Evolutionary conservation across 768 basidiomycete species (phyloP).

Genomic region (Mycena rebaudengoi): DNA sequence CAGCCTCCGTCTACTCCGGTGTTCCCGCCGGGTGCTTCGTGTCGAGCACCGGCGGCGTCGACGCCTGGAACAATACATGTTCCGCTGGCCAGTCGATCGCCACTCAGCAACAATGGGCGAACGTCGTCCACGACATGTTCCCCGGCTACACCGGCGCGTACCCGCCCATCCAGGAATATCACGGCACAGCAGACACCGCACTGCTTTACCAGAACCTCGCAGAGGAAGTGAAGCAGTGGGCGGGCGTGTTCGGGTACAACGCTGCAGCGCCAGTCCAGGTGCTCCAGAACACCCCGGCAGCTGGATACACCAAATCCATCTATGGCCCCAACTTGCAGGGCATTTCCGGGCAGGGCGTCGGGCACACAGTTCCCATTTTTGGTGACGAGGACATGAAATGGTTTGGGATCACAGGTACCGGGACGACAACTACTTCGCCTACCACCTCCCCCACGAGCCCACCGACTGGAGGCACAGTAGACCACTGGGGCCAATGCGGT

Average conservation of each 20-base stretch:
- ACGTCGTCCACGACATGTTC: conserved; percentile 53
- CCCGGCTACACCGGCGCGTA: conserved; percentile 61
- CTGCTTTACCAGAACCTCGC: conserved; percentile 59
- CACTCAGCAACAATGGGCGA: conserved; percentile 58
- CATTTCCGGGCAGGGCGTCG: conserved; percentile 54
- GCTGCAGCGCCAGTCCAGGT: conserved; percentile 45
- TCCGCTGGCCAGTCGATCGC: conserved; percentile 51
- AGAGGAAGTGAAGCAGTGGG: conserved; percentile 65
- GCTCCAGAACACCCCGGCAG: conserved; percentile 47
- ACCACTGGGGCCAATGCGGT: background rate
- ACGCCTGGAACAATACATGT: conserved; percentile 57
- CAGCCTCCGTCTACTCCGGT: conserved; percentile 58
- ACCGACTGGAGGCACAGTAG: background rate
- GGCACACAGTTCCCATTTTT: conserved; percentile 60
- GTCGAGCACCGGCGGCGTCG: conserved; percentile 42
- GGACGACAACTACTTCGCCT: background rate
- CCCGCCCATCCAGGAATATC: conserved; percentile 63
- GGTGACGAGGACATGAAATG: conserved; percentile 54
- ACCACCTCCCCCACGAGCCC: background rate
- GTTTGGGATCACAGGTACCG: conserved; percentile 60
- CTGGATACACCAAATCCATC: conserved; percentile 56
- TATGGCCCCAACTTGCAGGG: conserved; percentile 61
- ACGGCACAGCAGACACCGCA: conserved; percentile 61
- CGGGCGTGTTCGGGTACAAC: conserved; percentile 58
- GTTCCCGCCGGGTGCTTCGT: conserved; percentile 63